Evolutionary conservation across 1,139 yeast species (phyloP), one percentile per base, ranked within the genome.

Genomic region (Debaryomyces subglobosus): DNA sequence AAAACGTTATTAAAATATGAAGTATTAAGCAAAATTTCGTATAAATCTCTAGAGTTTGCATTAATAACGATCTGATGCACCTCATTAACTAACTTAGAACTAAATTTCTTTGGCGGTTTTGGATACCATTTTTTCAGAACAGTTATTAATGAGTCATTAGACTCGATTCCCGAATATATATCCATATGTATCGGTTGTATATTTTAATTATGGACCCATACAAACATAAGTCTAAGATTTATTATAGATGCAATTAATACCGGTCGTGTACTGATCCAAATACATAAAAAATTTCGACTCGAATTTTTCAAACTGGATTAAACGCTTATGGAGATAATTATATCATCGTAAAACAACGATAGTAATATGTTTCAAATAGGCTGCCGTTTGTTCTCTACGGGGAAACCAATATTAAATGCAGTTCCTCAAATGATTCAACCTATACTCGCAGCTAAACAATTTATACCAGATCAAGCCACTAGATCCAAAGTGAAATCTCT

Each of bases 401-500:
- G 60, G 25, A 55, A 57, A 36, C 52, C 54, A 15, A 46, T 52
- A 12, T 48, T 46, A 6, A 50, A 53, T 20, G 46, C 47, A 7
- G 48, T 40, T 7, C 53, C 59, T 2, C 44, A 41, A 29, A 60
- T 54, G 47, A 51, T 59, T 18, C 63, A 57, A 41, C 72, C 74
- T 4, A 59, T 54, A 15, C 60, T 67, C 43, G 77, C 76, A 0
- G 68, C 75, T 42, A 67, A 64, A 49, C 73, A 68, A 50, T 60
- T 68, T 41, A 56, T 62, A 37, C 64, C 70, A 2, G 53, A 55
- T 21, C 52, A 57, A 39, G 63, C 68, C 18, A 53, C 72, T 48
- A 63, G 65, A 48, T 67, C 75, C 39, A 72, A 70, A 52, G 63
- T 68, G 24, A 67, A 64, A 53, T 63, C 71, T 40, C 64, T 75